Base-by-base conservation (phyloP, 2,329 filamentous ascomycete genomes). In the Clarireedia homoeocarpa region DNA sequence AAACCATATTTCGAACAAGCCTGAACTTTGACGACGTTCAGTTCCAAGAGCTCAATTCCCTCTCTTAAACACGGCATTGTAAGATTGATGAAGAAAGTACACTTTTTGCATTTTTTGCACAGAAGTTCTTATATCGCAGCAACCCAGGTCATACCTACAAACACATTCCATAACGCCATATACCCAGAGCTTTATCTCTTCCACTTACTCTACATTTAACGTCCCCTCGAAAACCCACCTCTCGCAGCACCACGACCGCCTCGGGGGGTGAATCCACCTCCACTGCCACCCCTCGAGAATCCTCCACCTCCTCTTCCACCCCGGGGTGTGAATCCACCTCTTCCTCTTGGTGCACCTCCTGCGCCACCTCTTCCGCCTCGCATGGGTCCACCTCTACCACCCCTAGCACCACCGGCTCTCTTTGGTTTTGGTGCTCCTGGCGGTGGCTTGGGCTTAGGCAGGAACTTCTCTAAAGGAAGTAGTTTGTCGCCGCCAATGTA, bases 401-500 rank as follows among this genome's bases (percentile, higher is more conserved):
- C 74, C 62, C 76, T 72, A 50, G 76, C 79, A 61, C 86, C 86
- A 63, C 84, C 85, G 47, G 82, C 81, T 67, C 82, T 83, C 75
- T 87, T 87, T 57, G 85, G 78, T 75, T 88, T 89, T 70, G 74
- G 72, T 59, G 85, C 82, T 68, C 87, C 86, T 64, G 79, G 77
- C 36, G 76, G 75, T 51, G 78, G 77, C 79, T 96, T 96, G 55
- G 92, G 92, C 79, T 91, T 96, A 62, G 94, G 94, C 58, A 97
- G 78, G 81, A 99, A 99, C 80, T 88, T 91, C 74, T 99, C 94
- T 66, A 97, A 77, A 46, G 94, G 92, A 60, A 99, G 79, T 52
- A 96, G 83, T 80, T 96, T 99, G 77, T 97, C 94, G 69, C 85
- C 83, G 66, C 86, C 89, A 70, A 97, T 96, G 79, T 85, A 99